Conservation (phyloP, 345 rosid species). For the Sisymbrium irio region DNA sequence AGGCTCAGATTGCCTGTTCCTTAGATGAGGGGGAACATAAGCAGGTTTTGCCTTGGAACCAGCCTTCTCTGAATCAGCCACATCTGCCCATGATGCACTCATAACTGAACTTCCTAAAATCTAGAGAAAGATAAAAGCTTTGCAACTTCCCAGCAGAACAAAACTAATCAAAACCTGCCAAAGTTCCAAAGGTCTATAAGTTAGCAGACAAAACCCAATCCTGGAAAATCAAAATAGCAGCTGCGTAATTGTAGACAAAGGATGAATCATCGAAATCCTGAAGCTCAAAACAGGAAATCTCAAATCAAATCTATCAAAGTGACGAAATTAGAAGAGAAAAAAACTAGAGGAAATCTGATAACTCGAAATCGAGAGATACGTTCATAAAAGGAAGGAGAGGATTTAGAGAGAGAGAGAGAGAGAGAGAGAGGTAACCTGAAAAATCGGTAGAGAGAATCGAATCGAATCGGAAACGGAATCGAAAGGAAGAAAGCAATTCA, state of each 20-base stretch:
- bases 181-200: neutral
- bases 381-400: neutral
- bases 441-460: slow-evolving; percentile 32
- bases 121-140: slow-evolving; percentile 9
- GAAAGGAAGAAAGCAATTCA: slow-evolving; percentile 29
- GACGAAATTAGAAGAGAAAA: slow-evolving; percentile 4
- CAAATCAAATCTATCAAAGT: slow-evolving; percentile 4
- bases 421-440: slow-evolving; percentile 28
- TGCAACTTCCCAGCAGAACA: slow-evolving; percentile 5
- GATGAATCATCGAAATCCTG: neutral
- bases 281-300: slow-evolving; percentile 5
- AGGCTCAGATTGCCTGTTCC: slow-evolving; percentile 64
- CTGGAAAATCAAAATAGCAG: neutral
- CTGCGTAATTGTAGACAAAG: no score
- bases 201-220: slow-evolving; percentile 23
- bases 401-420: neutral
- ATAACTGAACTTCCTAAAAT: slow-evolving; percentile 33
- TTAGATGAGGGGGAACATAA: slow-evolving; percentile 87
- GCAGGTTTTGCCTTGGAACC: slow-evolving; percentile 43
- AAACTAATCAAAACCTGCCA: slow-evolving; percentile 9
- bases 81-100: slow-evolving; percentile 98
- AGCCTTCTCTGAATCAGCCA: slow-evolving; percentile 79
- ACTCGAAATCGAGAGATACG: slow-evolving; percentile 5
- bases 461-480: slow-evolving; percentile 30
- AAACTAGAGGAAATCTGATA: slow-evolving; percentile 7